Percentiles rank a stretch among this genome's conserved stretches.
Conservation (phyloP, 169 alveolate genomes). For the Plasmodium cynomolgi region DNA sequence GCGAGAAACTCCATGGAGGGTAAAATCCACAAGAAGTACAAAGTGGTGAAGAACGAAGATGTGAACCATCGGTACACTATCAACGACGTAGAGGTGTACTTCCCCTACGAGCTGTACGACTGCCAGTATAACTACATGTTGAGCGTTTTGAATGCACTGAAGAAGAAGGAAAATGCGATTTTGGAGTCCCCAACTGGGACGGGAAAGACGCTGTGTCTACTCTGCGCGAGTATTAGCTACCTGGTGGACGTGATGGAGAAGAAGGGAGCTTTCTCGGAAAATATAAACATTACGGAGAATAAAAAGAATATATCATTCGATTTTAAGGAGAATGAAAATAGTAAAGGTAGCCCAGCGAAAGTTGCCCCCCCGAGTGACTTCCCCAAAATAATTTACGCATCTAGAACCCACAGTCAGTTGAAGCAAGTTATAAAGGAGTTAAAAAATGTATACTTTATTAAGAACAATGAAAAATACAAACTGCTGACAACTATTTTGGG, state of each 20-base stretch:
- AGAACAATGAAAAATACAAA: slow-evolving; percentile 85
- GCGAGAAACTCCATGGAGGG: slow-evolving; percentile 21
- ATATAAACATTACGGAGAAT: slow-evolving; percentile 64
- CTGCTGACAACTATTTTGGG: slow-evolving; percentile 89
- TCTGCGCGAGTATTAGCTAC: slow-evolving; percentile 93
- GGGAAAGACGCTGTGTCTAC: slow-evolving; percentile 94
- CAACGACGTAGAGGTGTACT: slow-evolving; percentile 78
- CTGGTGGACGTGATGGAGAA: slow-evolving; percentile 77
- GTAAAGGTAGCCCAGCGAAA: slow-evolving; percentile 53
- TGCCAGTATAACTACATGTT: slow-evolving; percentile 86
- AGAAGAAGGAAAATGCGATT: slow-evolving; percentile 88
- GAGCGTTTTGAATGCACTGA: slow-evolving; percentile 84
- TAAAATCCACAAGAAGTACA: slow-evolving; percentile 56
- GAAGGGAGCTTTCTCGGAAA: slow-evolving; percentile 76
- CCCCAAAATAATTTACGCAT: slow-evolving; percentile 89
- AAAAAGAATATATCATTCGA: slow-evolving; percentile 41
- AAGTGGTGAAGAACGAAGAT: slow-evolving; percentile 66
- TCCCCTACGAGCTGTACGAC: slow-evolving; percentile 90
- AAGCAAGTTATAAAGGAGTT: slow-evolving; percentile 92
- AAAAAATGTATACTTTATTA: slow-evolving; percentile 81
- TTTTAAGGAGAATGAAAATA: slow-evolving; percentile 19
- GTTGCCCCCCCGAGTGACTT: slow-evolving; percentile 24
- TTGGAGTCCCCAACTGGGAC: slow-evolving; percentile 98
- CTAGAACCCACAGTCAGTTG: slow-evolving; percentile 95
- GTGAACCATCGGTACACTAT: slow-evolving; percentile 58